phyloP scores from a whole-genome alignment of 176 grass and related monocot genomes.

The Aegilops sharonensis region DNA sequence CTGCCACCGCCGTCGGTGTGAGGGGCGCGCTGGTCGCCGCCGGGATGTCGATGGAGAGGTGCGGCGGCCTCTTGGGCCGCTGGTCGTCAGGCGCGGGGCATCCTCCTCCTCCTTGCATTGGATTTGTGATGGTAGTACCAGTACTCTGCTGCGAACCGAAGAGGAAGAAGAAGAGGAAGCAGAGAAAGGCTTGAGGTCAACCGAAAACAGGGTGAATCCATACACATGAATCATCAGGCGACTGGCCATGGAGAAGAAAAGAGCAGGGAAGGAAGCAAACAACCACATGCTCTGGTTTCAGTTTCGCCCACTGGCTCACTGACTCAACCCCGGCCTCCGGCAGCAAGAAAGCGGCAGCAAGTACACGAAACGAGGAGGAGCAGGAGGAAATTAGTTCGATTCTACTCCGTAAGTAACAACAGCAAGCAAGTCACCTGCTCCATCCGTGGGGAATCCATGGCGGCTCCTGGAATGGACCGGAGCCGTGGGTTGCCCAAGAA shows the following conservation, averaged over 20 bases:
- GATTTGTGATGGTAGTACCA: not conserved
- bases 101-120: not conserved
- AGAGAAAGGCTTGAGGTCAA: not conserved
- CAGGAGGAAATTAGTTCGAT: not conserved
- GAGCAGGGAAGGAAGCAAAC: not conserved
- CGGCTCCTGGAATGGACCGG: not conserved
- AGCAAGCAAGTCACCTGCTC: not conserved
- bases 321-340: not conserved
- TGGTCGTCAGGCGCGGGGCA: not conserved
- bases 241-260: not conserved
- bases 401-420: no score
- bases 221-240: not conserved
- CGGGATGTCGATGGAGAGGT: slow-evolving; percentile 68
- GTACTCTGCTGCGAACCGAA: not conserved
- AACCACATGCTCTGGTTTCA: not conserved
- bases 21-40: not conserved
- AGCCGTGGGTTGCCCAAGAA: not conserved
- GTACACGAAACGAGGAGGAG: not conserved
- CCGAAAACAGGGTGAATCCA: not conserved
- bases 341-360: not conserved
- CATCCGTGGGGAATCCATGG: not conserved
- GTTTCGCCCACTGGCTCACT: not conserved
- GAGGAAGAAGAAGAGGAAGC: not conserved
- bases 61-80: slow-evolving; percentile 36
- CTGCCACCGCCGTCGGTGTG: slow-evolving; percentile 8